These are phyloP conservation scores for Alternaria sp. DNA, from an alignment of 2,329 filamentous ascomycete species.

Conservation along the genomic window DNA sequence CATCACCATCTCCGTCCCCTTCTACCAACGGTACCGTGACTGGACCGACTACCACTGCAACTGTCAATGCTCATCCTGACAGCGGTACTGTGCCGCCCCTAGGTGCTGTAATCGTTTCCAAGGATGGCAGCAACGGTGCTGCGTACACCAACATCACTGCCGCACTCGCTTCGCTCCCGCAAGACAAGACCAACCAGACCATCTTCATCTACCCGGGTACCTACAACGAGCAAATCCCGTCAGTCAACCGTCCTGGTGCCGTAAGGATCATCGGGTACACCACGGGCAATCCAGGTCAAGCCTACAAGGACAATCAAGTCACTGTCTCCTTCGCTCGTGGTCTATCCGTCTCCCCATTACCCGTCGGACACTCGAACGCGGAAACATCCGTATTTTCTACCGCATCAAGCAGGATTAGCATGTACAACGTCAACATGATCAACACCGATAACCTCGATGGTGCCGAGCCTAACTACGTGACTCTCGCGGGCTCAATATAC, in stretches of 20 bases:
- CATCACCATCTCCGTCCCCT: constrained; percentile 17
- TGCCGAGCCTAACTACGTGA: constrained; percentile 51
- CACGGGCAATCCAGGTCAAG: constrained; percentile 47
- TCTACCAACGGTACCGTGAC: constrained; percentile 12
- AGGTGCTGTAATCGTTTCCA: constrained; percentile 53
- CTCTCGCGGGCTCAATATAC: constrained; percentile 59
- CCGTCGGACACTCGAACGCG: constrained; percentile 54
- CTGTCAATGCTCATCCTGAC: constrained; percentile 46
- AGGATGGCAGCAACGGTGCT: constrained; percentile 36
- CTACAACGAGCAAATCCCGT: constrained; percentile 64
- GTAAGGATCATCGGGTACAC: constrained; percentile 66
- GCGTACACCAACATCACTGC: constrained; percentile 45
- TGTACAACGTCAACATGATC: constrained; percentile 66
- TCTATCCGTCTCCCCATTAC: constrained; percentile 50
- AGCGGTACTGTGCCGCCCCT: constrained; percentile 51
- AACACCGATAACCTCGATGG: constrained; percentile 48
- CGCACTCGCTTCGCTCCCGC: constrained; percentile 46
- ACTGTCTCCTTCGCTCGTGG: constrained; percentile 53
- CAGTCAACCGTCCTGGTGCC: constrained; percentile 54
- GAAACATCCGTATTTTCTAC: constrained; percentile 56
- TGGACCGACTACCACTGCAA: constrained; percentile 37
- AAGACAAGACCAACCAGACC: constrained; percentile 53
- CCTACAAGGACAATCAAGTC: constrained; percentile 63
- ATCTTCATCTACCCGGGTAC: constrained; percentile 67
- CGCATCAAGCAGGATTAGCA: constrained; percentile 56